Evolutionary conservation across 495 filamentous ascomycete genomes (phyloP).

Genomic region (Aspergillus ostianus): DNA sequence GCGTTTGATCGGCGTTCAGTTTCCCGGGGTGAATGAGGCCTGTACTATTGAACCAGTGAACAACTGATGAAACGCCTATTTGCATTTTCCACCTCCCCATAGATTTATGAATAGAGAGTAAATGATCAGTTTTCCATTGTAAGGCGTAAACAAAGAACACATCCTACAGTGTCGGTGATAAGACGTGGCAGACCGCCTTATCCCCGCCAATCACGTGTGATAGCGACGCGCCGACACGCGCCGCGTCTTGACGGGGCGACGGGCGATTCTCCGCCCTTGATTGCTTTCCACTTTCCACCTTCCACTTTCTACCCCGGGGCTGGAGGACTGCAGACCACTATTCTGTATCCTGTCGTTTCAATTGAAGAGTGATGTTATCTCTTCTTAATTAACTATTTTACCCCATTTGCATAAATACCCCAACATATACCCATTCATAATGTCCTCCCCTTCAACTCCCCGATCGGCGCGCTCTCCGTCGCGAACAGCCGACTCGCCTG

Average conservation of each 20-base stretch:
- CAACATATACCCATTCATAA: conserved; percentile 14
- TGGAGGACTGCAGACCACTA: not conserved
- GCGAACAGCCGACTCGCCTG: conserved; percentile 29
- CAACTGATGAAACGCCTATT: not conserved
- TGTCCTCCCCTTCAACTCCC: conserved; percentile 45
- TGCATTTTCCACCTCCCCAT: not conserved
- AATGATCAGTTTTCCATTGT: not conserved
- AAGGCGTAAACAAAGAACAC: not conserved
- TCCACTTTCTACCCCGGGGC: not conserved
- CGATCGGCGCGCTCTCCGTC: conserved; percentile 44
- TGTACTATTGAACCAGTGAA: not conserved
- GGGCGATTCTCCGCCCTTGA: conserved; percentile 19
- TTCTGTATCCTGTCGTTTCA: not conserved
- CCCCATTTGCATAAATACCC: not conserved
- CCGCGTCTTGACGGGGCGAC: conserved; percentile 7
- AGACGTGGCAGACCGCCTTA: not conserved
- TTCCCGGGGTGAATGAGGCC: not conserved
- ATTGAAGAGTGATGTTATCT: not conserved
- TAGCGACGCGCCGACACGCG: conserved; percentile 23
- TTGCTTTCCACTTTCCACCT: conserved; percentile 1
- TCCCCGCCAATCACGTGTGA: conserved; percentile 16
- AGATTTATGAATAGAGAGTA: not conserved
- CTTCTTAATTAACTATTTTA: not conserved
- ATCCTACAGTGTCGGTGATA: not conserved
- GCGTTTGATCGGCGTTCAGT: not conserved